phyloP scores from a whole-genome alignment of 1,139 yeast genomes.

The Pichia sp. region DNA sequence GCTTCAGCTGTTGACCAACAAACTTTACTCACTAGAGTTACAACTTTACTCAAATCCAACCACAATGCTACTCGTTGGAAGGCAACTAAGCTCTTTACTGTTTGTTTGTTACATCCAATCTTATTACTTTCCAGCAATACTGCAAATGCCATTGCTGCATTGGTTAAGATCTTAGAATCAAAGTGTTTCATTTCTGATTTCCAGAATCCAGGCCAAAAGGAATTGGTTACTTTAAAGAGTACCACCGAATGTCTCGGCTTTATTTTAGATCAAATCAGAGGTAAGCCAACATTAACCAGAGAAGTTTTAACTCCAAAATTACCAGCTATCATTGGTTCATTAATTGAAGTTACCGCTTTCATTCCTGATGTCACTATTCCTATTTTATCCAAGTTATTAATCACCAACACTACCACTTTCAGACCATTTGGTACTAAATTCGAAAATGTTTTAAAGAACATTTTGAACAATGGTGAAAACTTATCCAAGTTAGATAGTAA shows the following conservation, averaged over 20 bases:
- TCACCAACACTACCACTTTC: slow-evolving; percentile 73
- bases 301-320: slow-evolving; percentile 82
- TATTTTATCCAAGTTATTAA: slow-evolving; percentile 49
- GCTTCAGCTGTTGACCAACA: slow-evolving; percentile 49
- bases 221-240: slow-evolving; percentile 30
- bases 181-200: slow-evolving; percentile 42
- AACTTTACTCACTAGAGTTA: slow-evolving; percentile 54
- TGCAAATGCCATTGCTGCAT: slow-evolving; percentile 48
- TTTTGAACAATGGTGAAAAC: slow-evolving; percentile 32
- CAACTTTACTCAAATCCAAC: slow-evolving; percentile 53
- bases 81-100: slow-evolving; percentile 55
- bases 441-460: slow-evolving; percentile 42
- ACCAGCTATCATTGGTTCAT: slow-evolving; percentile 55
- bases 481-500: slow-evolving; percentile 27
- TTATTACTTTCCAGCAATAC: slow-evolving; percentile 60
- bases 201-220: slow-evolving; percentile 32
- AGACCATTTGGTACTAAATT: slow-evolving; percentile 73
- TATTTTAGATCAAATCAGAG: slow-evolving; percentile 57
- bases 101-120: slow-evolving; percentile 48
- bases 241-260: slow-evolving; percentile 48
- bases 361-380: slow-evolving; percentile 45
- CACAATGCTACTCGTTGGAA: slow-evolving; percentile 56
- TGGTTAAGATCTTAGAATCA: slow-evolving; percentile 57
- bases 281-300: slow-evolving; percentile 81
- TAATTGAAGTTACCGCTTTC: slow-evolving; percentile 45